Percentiles rank a stretch among this genome's conserved stretches.
Evolutionary conservation across 768 basidiomycete genomes (phyloP).

Genomic region (Suillus americanus): DNA sequence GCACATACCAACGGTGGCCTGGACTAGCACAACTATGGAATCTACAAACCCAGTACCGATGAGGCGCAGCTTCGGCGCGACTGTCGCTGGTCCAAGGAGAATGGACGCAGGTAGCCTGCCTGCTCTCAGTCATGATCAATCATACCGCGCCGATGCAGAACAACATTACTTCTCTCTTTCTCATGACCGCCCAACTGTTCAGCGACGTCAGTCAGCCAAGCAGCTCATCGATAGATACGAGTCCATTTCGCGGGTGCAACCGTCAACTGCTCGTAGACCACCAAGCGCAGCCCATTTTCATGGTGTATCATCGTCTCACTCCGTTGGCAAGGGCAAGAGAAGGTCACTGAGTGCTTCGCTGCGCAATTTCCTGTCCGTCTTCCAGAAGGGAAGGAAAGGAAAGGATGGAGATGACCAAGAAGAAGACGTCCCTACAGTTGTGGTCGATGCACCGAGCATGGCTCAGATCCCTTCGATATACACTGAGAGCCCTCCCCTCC

Average conservation of each 20-base stretch:
- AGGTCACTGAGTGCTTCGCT: constrained; percentile 62
- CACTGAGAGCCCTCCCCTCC: neutral
- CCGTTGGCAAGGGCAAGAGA: constrained; percentile 40
- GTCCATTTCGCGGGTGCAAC: constrained; percentile 32
- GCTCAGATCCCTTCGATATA: constrained; percentile 2
- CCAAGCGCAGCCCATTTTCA: constrained; percentile 15
- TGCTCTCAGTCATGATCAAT: neutral
- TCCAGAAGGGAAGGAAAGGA: constrained; percentile 54
- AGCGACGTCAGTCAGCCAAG: constrained; percentile 43
- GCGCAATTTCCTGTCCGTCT: constrained; percentile 59
- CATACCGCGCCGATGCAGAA: neutral
- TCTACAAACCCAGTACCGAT: neutral
- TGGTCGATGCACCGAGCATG: constrained; percentile 5
- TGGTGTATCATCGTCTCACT: constrained; percentile 12
- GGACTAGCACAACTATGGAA: neutral
- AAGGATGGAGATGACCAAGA: constrained; percentile 27
- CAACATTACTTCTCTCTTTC: constrained; percentile 7
- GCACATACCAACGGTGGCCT: neutral
- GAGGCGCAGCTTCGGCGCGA: neutral
- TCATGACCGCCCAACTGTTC: constrained; percentile 6
- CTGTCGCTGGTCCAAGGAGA: neutral
- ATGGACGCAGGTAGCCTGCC: neutral
- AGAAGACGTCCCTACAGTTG: constrained; percentile 17
- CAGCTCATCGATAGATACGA: constrained; percentile 56
- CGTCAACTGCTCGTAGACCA: constrained; percentile 8